Evolutionary conservation across 805 yeast species (phyloP).

Genomic region (Cyberlindnera mycetangii): DNA sequence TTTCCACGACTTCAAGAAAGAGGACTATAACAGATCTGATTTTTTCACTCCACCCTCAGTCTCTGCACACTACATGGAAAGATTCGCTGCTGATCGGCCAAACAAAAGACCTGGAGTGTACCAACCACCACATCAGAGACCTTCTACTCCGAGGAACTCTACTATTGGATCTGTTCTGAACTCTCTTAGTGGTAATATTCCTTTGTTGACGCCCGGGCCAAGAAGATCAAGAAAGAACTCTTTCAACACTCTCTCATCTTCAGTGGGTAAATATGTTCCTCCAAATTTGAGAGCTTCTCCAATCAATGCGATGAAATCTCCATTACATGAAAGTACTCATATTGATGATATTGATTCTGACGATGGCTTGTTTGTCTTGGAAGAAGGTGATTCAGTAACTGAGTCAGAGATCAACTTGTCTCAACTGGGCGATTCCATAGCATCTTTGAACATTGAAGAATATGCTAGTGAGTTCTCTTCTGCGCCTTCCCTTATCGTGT

Average conservation of each 20-base stretch:
- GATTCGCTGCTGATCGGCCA: slow-evolving; percentile 37
- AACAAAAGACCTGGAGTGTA: slow-evolving; percentile 28
- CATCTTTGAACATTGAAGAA: slow-evolving; percentile 19
- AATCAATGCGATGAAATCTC: slow-evolving; percentile 21
- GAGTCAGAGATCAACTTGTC: slow-evolving; percentile 13
- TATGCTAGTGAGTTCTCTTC: slow-evolving; percentile 24
- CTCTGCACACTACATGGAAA: slow-evolving; percentile 67
- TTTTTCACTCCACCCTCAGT: slow-evolving; percentile 78
- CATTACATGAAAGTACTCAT: slow-evolving; percentile 22
- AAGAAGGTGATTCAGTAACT: slow-evolving; percentile 29
- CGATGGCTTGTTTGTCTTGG: slow-evolving; percentile 39
- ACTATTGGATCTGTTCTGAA: slow-evolving; percentile 10
- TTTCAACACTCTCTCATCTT: slow-evolving; percentile 27
- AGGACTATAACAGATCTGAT: slow-evolving; percentile 59
- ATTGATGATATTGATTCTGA: slow-evolving; percentile 26
- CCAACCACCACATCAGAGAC: slow-evolving; percentile 28
- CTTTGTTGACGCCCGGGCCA: slow-evolving; percentile 3
- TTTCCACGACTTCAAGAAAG: slow-evolving; percentile 35
- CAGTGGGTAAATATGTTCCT: slow-evolving; percentile 64
- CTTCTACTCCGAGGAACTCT: slow-evolving; percentile 21
- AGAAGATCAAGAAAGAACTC: slow-evolving; percentile 22
- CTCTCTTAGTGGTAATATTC: slow-evolving; percentile 8
- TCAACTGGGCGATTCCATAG: slow-evolving; percentile 13
- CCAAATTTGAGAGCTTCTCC: slow-evolving; percentile 61
- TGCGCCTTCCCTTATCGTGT: slow-evolving; percentile 25